Evolutionary conservation across 148 eudicot genomes (phyloP).

Genomic region (Rhododendron mucronatum): DNA sequence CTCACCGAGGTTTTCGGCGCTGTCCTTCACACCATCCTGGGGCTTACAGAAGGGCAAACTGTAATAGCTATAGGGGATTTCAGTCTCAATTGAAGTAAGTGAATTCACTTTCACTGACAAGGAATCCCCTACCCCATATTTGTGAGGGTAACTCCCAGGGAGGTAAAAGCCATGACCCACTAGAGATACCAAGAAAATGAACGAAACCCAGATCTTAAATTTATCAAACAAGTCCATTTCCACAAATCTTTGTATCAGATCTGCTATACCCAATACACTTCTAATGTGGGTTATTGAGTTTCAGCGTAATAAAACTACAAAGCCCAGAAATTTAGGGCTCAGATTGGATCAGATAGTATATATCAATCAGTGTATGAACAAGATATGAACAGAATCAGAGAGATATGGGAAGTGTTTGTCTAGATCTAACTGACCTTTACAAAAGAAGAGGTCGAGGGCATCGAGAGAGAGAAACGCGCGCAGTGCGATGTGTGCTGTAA

Average conservation of each 20-base stretch:
- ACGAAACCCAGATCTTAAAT: constrained; percentile 29
- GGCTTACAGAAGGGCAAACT: constrained; percentile 35
- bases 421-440: constrained; percentile 14
- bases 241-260: constrained; percentile 5
- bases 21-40: constrained; percentile 30
- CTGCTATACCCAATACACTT: constrained; percentile 13
- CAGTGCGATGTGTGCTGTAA: not conserved
- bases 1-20: constrained; percentile 37
- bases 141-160: constrained; percentile 35
- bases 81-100: constrained; percentile 34
- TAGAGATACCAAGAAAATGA: constrained; percentile 16
- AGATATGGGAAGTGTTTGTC: not conserved
- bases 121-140: constrained; percentile 13
- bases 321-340: not conserved
- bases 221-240: constrained; percentile 19
- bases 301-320: not conserved
- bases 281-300: not conserved
- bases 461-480: not conserved
- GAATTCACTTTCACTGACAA: constrained; percentile 34
- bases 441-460: not conserved
- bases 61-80: constrained; percentile 34
- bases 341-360: not conserved
- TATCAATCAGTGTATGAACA: not conserved
- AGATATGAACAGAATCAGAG: not conserved
- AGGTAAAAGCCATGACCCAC: constrained; percentile 28